phyloP scores from a whole-genome alignment of 1,284 basidiomycete species.

The Tilletia walkeri region DNA sequence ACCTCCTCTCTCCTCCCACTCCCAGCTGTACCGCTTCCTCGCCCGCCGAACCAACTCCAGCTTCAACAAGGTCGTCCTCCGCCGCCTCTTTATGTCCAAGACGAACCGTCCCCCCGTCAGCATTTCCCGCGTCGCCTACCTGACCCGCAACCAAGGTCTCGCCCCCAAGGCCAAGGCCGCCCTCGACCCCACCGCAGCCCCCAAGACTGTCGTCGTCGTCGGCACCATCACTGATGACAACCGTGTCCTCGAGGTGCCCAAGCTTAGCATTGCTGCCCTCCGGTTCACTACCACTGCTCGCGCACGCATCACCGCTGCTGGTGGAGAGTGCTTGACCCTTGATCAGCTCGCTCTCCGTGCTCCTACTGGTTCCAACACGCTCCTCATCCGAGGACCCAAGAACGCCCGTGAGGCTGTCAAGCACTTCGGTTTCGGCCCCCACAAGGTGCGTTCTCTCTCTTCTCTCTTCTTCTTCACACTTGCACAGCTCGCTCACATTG shows the following conservation, averaged over 20 bases:
- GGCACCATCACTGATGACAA: conserved; percentile 95
- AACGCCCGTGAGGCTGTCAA: conserved; percentile 89
- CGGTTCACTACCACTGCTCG: conserved; percentile 89
- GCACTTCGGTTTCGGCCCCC: conserved; percentile 71
- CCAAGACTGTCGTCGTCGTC: conserved; percentile 83
- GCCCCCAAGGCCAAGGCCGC: conserved; percentile 51
- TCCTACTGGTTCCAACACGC: conserved; percentile 91
- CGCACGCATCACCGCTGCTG: conserved; percentile 91
- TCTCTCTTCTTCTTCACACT: conserved; percentile 25
- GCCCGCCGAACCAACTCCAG: conserved; percentile 91
- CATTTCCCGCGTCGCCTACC: conserved; percentile 53
- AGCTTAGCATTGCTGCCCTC: conserved; percentile 89
- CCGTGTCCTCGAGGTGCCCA: conserved; percentile 81
- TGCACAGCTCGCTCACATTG: conserved; percentile 20
- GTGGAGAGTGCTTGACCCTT: conserved; percentile 90
- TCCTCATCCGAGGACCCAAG: conserved; percentile 87
- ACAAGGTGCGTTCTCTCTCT: conserved; percentile 47
- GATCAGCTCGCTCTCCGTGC: conserved; percentile 93
- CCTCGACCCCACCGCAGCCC: conserved; percentile 33
- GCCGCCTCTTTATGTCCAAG: conserved; percentile 94
- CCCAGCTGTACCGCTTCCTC: conserved; percentile 95
- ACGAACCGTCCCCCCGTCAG: conserved; percentile 96
- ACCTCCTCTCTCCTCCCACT: not conserved
- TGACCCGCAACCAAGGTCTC: conserved; percentile 53
- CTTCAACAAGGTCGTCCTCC: conserved; percentile 98